phyloP scores from a whole-genome alignment of 2,329 filamentous ascomycete genomes.

The Nemania abortiva region DNA sequence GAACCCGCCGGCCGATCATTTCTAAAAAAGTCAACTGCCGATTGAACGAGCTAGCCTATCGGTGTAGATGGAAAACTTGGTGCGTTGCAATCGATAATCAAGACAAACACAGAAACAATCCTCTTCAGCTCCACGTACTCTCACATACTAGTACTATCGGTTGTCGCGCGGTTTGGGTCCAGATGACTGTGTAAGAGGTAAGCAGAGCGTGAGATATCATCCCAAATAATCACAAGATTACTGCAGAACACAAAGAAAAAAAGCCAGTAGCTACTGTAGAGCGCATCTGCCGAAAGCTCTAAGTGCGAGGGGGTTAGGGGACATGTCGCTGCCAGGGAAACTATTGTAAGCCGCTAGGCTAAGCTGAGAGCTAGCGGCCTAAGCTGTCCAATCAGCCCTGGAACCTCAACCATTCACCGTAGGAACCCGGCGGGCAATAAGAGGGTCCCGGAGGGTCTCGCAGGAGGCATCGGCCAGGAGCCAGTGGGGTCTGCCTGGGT shows the following conservation, averaged over 20 bases:
- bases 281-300: constrained; percentile 46
- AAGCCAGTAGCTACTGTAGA: neutral
- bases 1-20: constrained; percentile 15
- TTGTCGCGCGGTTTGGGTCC: neutral
- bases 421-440: constrained; percentile 40
- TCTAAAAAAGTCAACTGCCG: constrained; percentile 18
- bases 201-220: constrained; percentile 1
- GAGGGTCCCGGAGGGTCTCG: constrained; percentile 28
- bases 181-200: constrained; percentile 35
- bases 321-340: constrained; percentile 23
- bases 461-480: constrained; percentile 27
- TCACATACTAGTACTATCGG: neutral
- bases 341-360: constrained; percentile 35
- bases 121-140: neutral
- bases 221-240: constrained; percentile 17
- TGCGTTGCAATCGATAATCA: constrained; percentile 10
- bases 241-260: constrained; percentile 17
- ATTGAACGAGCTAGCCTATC: constrained; percentile 5
- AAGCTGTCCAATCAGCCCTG: constrained; percentile 35
- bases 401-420: constrained; percentile 36
- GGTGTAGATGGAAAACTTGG: constrained; percentile 4
- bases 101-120: constrained; percentile 1
- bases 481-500: constrained; percentile 14
- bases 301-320: constrained; percentile 38
- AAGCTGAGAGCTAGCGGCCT: constrained; percentile 25